phyloP scores from a whole-genome alignment of 208 protist species.

The Leishmania arabica region DNA sequence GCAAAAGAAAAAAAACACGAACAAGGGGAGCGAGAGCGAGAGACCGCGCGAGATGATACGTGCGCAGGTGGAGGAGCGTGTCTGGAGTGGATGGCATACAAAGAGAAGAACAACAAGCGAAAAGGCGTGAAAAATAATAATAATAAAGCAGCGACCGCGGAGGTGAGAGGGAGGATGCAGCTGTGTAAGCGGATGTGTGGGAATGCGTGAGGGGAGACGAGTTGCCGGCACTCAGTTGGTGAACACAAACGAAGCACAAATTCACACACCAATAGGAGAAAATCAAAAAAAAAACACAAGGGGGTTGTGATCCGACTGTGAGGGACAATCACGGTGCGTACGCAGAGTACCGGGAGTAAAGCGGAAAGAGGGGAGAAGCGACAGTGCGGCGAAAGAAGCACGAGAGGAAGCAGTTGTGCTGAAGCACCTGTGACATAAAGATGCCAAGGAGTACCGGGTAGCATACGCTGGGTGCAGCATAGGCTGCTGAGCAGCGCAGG shows the following conservation, averaged over 20 bases:
- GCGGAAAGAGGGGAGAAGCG: not conserved
- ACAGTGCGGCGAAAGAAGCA: not conserved
- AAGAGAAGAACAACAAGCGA: not conserved
- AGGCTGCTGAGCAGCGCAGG: not conserved
- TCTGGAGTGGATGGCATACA: not conserved
- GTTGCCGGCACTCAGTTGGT: not conserved
- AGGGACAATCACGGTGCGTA: not conserved
- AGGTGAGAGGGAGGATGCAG: not conserved
- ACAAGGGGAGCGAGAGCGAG: not conserved
- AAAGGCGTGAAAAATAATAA: not conserved
- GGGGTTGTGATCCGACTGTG: not conserved
- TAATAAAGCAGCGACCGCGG: not conserved
- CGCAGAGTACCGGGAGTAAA: not conserved
- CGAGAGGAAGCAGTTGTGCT: too few species aligned
- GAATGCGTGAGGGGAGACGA: not conserved
- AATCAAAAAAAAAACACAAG: not conserved
- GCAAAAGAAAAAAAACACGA: not conserved
- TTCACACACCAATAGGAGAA: conserved; percentile 3
- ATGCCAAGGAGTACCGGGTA: not conserved
- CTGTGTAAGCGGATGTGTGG: not conserved
- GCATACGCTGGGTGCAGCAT: too few species aligned
- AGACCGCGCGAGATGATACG: not conserved
- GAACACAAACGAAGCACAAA: not conserved
- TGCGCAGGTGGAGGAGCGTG: not conserved
- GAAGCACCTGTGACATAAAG: not conserved